A percentile compares a stretch with the other conserved stretches of the same genome.
Evolutionary conservation across 768 basidiomycete species (phyloP).

Genomic region (Cyclocybe cylindracea): DNA sequence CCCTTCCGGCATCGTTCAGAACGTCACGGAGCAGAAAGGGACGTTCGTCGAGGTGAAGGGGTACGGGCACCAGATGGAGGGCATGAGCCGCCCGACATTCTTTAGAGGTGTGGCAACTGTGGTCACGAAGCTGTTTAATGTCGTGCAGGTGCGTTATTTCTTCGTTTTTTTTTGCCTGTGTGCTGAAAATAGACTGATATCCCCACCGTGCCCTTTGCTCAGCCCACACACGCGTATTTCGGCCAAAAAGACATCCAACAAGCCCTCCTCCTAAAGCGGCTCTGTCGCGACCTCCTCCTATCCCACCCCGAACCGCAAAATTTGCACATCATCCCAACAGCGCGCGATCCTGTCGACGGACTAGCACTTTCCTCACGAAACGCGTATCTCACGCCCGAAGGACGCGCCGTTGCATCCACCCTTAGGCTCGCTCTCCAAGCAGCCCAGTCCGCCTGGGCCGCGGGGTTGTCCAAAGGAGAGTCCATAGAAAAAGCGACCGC

Average conservation of each 20-base stretch:
- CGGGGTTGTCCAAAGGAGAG: constrained; percentile 48
- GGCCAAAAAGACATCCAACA: constrained; percentile 99
- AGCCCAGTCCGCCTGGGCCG: constrained; percentile 57
- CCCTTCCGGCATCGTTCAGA: constrained; percentile 86
- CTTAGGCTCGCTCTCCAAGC: constrained; percentile 69
- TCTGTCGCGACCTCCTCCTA: constrained; percentile 81
- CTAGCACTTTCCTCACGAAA: constrained; percentile 94
- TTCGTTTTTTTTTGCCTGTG: not conserved
- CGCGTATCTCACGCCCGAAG: constrained; percentile 68
- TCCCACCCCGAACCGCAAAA: constrained; percentile 70
- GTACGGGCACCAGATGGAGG: constrained; percentile 92
- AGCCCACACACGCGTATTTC: constrained; percentile 94
- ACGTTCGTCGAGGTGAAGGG: constrained; percentile 94
- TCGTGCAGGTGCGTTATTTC: constrained; percentile 66
- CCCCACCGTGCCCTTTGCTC: not conserved
- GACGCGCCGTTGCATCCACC: constrained; percentile 65
- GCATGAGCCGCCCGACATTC: constrained; percentile 82
- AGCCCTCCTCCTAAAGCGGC: constrained; percentile 77
- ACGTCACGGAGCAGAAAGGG: constrained; percentile 73
- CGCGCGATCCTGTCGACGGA: constrained; percentile 60
- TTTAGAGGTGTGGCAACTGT: constrained; percentile 96
- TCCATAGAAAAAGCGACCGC: constrained; percentile 45
- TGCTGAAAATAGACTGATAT: not conserved
- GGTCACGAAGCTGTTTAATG: constrained; percentile 94
- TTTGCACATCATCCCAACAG: constrained; percentile 88